Conservation (phyloP, 495 filamentous ascomycete genomes). For the Cryomyces minteri region DNA sequence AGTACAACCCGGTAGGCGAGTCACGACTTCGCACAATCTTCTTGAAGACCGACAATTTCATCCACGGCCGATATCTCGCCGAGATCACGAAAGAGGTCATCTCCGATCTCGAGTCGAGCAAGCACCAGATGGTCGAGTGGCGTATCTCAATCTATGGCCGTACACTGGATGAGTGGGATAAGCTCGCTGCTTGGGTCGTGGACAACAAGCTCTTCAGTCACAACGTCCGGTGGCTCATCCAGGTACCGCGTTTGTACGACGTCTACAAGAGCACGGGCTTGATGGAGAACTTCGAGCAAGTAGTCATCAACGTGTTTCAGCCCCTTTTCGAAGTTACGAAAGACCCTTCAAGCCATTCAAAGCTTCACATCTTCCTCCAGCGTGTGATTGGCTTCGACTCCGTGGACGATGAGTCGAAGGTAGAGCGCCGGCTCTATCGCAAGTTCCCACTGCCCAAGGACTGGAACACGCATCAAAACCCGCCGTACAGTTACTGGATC, state of each 20-base stretch:
- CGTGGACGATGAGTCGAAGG: slow-evolving; percentile 96
- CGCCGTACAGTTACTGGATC: slow-evolving; percentile 97
- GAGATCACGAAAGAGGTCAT: slow-evolving; percentile 98
- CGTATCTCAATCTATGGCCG: slow-evolving; percentile 93
- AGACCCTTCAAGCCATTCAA: slow-evolving; percentile 69
- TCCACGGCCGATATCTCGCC: slow-evolving; percentile 89
- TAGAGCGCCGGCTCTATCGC: slow-evolving; percentile 72
- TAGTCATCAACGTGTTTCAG: slow-evolving; percentile 82
- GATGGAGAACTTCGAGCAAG: slow-evolving; percentile 78
- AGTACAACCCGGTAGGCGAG: slow-evolving; percentile 95
- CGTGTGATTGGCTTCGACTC: slow-evolving; percentile 93
- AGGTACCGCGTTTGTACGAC: slow-evolving; percentile 86
- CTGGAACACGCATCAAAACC: slow-evolving; percentile 87
- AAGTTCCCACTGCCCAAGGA: slow-evolving; percentile 82
- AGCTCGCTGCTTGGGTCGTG: slow-evolving; percentile 93
- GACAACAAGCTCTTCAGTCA: slow-evolving; percentile 96
- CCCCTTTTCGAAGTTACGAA: slow-evolving; percentile 90
- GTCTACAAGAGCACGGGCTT: slow-evolving; percentile 78
- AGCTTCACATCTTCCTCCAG: slow-evolving; percentile 88
- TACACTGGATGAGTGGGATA: slow-evolving; percentile 90
- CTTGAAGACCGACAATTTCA: slow-evolving; percentile 95
- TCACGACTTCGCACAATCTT: slow-evolving; percentile 91
- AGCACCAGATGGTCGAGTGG: slow-evolving; percentile 99
- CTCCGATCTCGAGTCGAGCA: slow-evolving; percentile 92
- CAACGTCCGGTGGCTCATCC: slow-evolving; percentile 94